Evolutionary conservation across 169 alveolate species (phyloP).

Genomic region (Perkinsus marinus): DNA sequence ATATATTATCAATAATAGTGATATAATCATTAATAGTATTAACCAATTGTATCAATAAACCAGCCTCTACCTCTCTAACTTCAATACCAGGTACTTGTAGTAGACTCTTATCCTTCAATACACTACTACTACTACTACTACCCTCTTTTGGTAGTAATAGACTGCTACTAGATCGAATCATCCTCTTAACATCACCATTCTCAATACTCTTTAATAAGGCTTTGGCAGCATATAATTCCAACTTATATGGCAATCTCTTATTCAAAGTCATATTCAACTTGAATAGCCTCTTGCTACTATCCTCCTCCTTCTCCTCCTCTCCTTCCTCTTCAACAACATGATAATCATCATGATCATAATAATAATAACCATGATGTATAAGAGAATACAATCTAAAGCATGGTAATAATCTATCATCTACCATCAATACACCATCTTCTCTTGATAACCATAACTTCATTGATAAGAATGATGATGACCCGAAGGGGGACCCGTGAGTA

Average conservation of each 20-base stretch:
- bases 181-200: not conserved
- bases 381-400: not conserved
- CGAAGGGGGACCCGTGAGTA: too few relatives aligned
- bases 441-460: not conserved
- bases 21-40: not conserved
- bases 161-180: not conserved
- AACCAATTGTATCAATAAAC: not conserved
- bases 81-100: not conserved
- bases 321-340: too few relatives aligned
- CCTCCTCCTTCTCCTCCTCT: too few relatives aligned
- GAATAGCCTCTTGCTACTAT: too few relatives aligned
- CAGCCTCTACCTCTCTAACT: not conserved
- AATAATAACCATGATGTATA: not conserved
- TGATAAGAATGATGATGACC: too few relatives aligned
- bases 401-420: not conserved
- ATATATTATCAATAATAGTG: not conserved
- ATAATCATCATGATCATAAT: not conserved
- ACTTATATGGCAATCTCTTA: not conserved
- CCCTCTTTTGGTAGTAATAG: not conserved
- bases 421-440: not conserved
- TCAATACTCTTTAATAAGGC: not conserved
- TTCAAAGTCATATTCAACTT: not conserved
- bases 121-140: not conserved
- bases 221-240: not conserved
- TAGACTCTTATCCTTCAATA: not conserved